Evolutionary conservation across 257 asterid genomes (phyloP), one percentile per base, ranked within the genome.

Genomic region (Solanum medicagineum): DNA sequence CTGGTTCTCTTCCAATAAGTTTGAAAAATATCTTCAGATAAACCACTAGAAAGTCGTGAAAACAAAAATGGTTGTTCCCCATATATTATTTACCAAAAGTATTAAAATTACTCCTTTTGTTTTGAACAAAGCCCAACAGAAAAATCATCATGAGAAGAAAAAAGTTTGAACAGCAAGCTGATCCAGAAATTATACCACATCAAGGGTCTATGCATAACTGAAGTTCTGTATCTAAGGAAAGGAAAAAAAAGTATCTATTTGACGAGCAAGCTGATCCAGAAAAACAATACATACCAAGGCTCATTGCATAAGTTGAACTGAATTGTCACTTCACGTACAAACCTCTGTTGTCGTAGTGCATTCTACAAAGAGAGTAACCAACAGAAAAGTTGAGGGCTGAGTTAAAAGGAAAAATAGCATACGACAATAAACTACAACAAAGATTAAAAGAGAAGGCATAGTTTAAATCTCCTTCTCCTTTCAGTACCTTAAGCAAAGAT

Each of bases 231-330:
- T 77, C 60, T 51, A 75, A 77, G 24, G 22, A 24, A 17, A 53
- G 49, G 49, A 4, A 24, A 49, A 77, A 10, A 53, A 53, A 29
- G 10, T 26, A 79, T 16, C 20, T 16, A 53, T 79, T 53, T 26
- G 47, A 77, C 16, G 83, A 77, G 63, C 24, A 51, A 79, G 83
- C 12, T 79, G 65, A 53, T 54, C 65, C 49, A 79, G 66, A 53
- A 53, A 75, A 77, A 49, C 63, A 77, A 8, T 17, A 53, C 94
- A 84, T 94, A 97, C 99, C 99, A 97, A 80, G 99, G 99, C 90
- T 97, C 99, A 94, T 92, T 93, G 85, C 98, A 97, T 83, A 95
- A 92, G 91, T 94, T 97, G 92, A 94, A 97, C 91, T 92, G 97
- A 85, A 92, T 88, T 7, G 98, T 92, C 81, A 95, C 98, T 92